Evolutionary conservation across 805 yeast species (phyloP), one percentile per base, ranked within the genome.

Genomic region (Candida tammaniensis): DNA sequence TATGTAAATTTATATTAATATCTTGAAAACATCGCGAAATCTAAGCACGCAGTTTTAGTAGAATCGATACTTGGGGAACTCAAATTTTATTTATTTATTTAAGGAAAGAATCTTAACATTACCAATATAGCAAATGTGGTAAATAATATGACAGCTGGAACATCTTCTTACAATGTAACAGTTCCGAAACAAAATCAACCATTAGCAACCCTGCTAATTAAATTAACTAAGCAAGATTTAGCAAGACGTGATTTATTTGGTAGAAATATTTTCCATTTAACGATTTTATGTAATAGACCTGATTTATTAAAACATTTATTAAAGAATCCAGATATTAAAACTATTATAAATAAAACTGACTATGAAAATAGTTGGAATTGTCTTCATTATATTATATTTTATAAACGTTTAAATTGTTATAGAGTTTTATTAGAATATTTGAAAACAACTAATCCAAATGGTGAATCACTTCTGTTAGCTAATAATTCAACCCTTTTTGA

Each of bases 281-380:
- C 80, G 12, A 67, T 80, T 24, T 53, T 76, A 21, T 43, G 69
- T 28, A 77, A 80, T 40, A 61, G 76, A 30, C 51, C 58, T 30
- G 77, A 73, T 36, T 50, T 66, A 17, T 57, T 84, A 12, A 48
- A 57, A 7, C 61, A 61, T 15, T 43, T 83, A 6, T 54, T 82
- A 24, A 66, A 64, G 33, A 70, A 72, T 42, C 67, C 71, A 7
- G 68, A 70, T 12, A 49, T 74, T 15, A 76, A 78, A 31, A 30
- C 35, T n/a, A 39, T 61, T 2, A 24, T 68, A 34, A 45, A 70
- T 2, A 46, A 59, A 0, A 57, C 65, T 2, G 96, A 89, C 54
- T 64, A 63, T 33, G 96, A 88, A 55, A 86, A 76, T 51, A 83
- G 86, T 2, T 88, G 94, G 82, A 83, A 85, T 27, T 76, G 86